These are phyloP conservation scores for Aspergillus sp. DNA, from an alignment of 2,329 filamentous ascomycete genomes.

Conservation along the genomic window DNA sequence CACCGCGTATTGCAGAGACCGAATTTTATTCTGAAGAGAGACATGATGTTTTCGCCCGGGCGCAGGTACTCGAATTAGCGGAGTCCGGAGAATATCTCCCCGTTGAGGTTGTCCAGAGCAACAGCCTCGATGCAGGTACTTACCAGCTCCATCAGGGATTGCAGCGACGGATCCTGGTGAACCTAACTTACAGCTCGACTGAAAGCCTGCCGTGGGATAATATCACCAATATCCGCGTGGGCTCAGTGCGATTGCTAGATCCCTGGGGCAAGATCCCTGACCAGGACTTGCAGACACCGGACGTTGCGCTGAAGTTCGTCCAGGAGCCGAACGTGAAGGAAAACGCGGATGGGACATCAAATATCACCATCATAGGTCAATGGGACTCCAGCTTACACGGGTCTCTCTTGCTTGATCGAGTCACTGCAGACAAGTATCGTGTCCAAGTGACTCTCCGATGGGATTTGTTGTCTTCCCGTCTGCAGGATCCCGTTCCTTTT, in stretches of 20 bases:
- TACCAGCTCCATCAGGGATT: constrained; percentile 95
- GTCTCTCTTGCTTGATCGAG: constrained; percentile 88
- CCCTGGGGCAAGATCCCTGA: constrained; percentile 82
- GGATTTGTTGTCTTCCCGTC: constrained; percentile 79
- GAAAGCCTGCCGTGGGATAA: constrained; percentile 88
- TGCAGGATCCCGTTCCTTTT: constrained; percentile 88
- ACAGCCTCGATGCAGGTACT: constrained; percentile 79
- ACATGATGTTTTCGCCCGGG: constrained; percentile 84
- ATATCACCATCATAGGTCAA: constrained; percentile 82
- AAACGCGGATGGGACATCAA: constrained; percentile 87
- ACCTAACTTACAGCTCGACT: constrained; percentile 87
- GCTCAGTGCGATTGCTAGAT: constrained; percentile 80
- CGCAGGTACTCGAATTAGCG: constrained; percentile 88
- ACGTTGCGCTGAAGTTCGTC: constrained; percentile 75
- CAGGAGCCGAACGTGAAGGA: constrained; percentile 77
- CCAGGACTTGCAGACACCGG: constrained; percentile 68
- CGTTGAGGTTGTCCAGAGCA: constrained; percentile 87
- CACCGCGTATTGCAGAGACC: constrained; percentile 78
- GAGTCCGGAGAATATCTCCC: constrained; percentile 89
- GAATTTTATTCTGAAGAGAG: constrained; percentile 93
- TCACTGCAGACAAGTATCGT: constrained; percentile 87
- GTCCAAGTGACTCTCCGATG: constrained; percentile 86
- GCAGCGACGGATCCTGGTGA: constrained; percentile 83
- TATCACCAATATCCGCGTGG: constrained; percentile 73
- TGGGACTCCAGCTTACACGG: constrained; percentile 96